Percentiles rank a stretch among this genome's conserved stretches.
phyloP scores from a whole-genome alignment of 2,329 filamentous ascomycete genomes.

The Aspergillus calidoustus region DNA sequence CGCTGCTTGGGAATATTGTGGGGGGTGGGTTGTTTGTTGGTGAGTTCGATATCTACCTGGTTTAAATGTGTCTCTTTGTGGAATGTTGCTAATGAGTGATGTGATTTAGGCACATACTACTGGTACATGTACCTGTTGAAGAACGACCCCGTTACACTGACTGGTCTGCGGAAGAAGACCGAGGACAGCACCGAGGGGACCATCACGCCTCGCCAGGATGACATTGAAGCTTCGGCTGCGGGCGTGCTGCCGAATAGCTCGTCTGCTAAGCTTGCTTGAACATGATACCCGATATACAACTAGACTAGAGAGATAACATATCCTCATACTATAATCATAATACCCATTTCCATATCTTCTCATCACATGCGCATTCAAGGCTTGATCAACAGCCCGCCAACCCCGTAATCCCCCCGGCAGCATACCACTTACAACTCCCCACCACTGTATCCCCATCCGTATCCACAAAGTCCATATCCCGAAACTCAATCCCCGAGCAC shows the following conservation, averaged over 20 bases:
- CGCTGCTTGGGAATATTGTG: constrained; percentile 58
- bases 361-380: not conserved
- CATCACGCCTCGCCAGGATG: constrained; percentile 10
- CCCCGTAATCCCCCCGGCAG: not conserved
- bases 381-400: not conserved
- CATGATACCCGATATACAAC: not conserved
- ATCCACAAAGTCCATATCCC: not conserved
- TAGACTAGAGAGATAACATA: not conserved
- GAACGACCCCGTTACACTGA: constrained; percentile 23
- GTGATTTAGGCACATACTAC: constrained; percentile 43
- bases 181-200: constrained; percentile 12
- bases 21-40: constrained; percentile 60
- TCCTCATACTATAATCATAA: not conserved
- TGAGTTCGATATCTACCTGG: constrained; percentile 18
- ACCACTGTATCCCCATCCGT: not conserved
- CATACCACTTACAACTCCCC: not conserved
- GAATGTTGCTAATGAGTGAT: not conserved
- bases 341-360: not conserved
- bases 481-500: not conserved
- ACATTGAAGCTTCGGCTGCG: constrained; percentile 18
- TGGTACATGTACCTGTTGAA: constrained; percentile 53
- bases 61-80: not conserved
- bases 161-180: constrained; percentile 16
- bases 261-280: not conserved
- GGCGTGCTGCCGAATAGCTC: not conserved